Conservation (phyloP, 306 rosid genomes). For the Glycine tomentella region DNA sequence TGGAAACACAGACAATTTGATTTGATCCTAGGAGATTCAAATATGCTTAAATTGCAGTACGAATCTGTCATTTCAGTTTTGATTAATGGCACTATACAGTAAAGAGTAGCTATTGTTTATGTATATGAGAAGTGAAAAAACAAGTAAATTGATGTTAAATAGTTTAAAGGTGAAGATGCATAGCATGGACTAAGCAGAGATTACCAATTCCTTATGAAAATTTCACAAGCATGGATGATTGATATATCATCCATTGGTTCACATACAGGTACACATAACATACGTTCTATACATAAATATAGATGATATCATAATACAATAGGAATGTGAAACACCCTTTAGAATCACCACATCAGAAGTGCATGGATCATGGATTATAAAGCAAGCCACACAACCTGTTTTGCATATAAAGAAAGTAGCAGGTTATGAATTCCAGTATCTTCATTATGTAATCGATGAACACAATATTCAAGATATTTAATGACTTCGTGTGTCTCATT, state of each 20-base stretch:
- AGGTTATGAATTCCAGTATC: slow-evolving; percentile 98
- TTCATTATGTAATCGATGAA: slow-evolving; percentile 92
- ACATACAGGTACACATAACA: slow-evolving; percentile 6
- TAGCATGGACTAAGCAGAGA: not conserved
- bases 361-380: slow-evolving; percentile 13
- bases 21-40: slow-evolving; percentile 15
- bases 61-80: slow-evolving; percentile 20
- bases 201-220: slow-evolving; percentile 19
- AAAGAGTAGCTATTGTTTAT: not conserved
- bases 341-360: slow-evolving; percentile 36
- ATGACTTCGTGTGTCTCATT: slow-evolving; percentile 99
- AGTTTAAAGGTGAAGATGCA: not conserved
- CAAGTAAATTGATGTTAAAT: slow-evolving; percentile 9
- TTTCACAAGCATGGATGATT: slow-evolving; percentile 15
- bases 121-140: slow-evolving; percentile 20
- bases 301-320: slow-evolving; percentile 31
- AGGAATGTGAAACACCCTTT: slow-evolving; percentile 14
- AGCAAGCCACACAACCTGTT: slow-evolving; percentile 74
- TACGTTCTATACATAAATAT: not conserved
- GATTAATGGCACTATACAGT: slow-evolving; percentile 1
- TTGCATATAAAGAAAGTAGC: slow-evolving; percentile 91
- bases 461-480: slow-evolving; percentile 93
- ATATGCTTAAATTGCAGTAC: slow-evolving; percentile 8
- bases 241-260: slow-evolving; percentile 30
- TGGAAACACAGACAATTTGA: slow-evolving; percentile 10